phyloP scores from a whole-genome alignment of 2,329 filamentous ascomycete genomes.

The Diplocarpon mali region DNA sequence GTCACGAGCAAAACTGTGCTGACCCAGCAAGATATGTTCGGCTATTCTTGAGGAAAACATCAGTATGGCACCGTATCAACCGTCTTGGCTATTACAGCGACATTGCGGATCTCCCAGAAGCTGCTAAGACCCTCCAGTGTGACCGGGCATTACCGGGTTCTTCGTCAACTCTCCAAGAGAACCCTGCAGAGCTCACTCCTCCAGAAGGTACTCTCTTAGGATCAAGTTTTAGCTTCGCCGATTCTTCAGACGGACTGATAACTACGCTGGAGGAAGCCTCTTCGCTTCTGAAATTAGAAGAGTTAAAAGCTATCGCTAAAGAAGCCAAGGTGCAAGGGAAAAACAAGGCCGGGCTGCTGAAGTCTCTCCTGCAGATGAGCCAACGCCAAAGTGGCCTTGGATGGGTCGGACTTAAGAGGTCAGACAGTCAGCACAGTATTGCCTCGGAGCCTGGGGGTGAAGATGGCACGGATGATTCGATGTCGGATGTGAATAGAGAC shows the following conservation, averaged over 20 bases:
- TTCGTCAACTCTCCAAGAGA: constrained; percentile 12
- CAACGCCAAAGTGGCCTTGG: constrained; percentile 65
- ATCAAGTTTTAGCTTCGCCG: constrained; percentile 63
- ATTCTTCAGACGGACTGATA: constrained; percentile 63
- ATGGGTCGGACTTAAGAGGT: constrained; percentile 54
- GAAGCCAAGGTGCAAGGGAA: constrained; percentile 80
- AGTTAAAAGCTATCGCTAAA: constrained; percentile 74
- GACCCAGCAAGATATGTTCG: constrained; percentile 61
- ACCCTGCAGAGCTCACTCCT: constrained; percentile 37
- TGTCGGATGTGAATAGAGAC: constrained; percentile 46
- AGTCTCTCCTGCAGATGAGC: constrained; percentile 62
- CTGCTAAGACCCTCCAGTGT: constrained; percentile 54
- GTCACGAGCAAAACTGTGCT: constrained; percentile 1
- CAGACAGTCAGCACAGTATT: constrained; percentile 29
- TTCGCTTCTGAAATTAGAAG: constrained; percentile 71
- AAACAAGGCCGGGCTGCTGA: constrained; percentile 72
- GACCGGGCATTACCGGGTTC: constrained; percentile 41
- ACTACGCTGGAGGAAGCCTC: constrained; percentile 74
- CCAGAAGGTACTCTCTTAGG: constrained; percentile 39
- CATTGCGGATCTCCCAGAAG: constrained; percentile 59
- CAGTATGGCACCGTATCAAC: constrained; percentile 77
- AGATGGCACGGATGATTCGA: constrained; percentile 29
- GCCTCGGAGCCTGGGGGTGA: constrained; percentile 41
- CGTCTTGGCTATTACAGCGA: constrained; percentile 73
- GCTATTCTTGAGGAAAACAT: constrained; percentile 83